Percentiles rank a stretch among this genome's conserved stretches.
phyloP scores from a whole-genome alignment of 2,329 filamentous ascomycete species.

The Microdochium nivale region DNA sequence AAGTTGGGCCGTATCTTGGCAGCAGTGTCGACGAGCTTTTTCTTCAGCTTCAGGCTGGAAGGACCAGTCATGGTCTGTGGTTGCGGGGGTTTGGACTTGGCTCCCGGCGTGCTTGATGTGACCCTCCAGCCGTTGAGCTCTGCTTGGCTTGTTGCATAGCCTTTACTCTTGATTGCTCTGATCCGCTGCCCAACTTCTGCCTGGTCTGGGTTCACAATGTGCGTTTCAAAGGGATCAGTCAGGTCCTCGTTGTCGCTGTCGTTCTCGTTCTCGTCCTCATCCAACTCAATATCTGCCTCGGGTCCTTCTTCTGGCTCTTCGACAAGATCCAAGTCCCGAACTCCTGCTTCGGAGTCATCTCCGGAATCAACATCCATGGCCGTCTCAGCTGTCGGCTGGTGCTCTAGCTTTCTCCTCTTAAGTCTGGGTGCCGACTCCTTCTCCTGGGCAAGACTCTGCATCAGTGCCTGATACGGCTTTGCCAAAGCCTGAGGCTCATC shows the following conservation, averaged over 20 bases:
- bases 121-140: conserved; percentile 37
- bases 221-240: conserved; percentile 68
- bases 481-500: conserved; percentile 22
- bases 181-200: conserved; percentile 46
- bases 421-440: conserved; percentile 34
- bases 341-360: conserved; percentile 22
- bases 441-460: conserved; percentile 46
- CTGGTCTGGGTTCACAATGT: conserved; percentile 65
- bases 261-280: conserved; percentile 28
- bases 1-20: conserved; percentile 47
- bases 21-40: conserved; percentile 52
- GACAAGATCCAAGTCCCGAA: conserved; percentile 30
- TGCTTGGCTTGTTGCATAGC: conserved; percentile 42
- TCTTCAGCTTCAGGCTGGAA: conserved; percentile 56
- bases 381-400: conserved; percentile 14
- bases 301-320: conserved; percentile 42
- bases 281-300: conserved; percentile 19
- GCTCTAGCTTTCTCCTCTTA: conserved; percentile 50
- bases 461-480: conserved; percentile 47
- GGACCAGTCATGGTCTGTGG: conserved; percentile 28
- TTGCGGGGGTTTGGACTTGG: conserved; percentile 22
- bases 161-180: conserved; percentile 35
- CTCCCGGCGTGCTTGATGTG: conserved; percentile 36
- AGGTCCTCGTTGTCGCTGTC: conserved; percentile 44
- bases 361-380: conserved; percentile 17